phyloP scores from a whole-genome alignment of 2,329 filamentous ascomycete genomes.

The Fusarium devonianum region DNA sequence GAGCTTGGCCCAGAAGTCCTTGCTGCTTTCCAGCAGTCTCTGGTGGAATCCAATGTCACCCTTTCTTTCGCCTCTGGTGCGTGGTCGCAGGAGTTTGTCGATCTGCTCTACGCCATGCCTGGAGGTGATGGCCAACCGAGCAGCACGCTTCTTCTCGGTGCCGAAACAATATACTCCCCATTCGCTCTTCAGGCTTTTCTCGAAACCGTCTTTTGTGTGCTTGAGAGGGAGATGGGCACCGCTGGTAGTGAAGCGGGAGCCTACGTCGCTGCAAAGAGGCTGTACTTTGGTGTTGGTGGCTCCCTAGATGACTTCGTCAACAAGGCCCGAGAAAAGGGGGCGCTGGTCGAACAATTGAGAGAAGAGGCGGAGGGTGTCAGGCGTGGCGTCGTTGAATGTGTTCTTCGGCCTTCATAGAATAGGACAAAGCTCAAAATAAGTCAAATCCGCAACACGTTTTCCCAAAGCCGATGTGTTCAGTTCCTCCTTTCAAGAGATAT shows the following conservation, averaged over 20 bases:
- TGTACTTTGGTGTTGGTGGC: constrained; percentile 86
- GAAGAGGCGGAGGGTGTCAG: constrained; percentile 69
- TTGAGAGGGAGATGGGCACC: constrained; percentile 53
- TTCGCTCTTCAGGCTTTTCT: constrained; percentile 74
- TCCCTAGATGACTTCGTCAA: constrained; percentile 78
- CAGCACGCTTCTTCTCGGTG: constrained; percentile 68
- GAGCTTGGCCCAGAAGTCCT: constrained; percentile 68
- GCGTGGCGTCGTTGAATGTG: constrained; percentile 65
- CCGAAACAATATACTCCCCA: constrained; percentile 85
- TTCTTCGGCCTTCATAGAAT: constrained; percentile 40
- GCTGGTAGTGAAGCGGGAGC: constrained; percentile 60
- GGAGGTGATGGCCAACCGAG: constrained; percentile 12
- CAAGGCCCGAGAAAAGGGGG: constrained; percentile 58
- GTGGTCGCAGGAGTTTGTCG: constrained; percentile 72
- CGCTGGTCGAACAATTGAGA: constrained; percentile 57
- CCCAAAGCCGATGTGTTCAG: background rate
- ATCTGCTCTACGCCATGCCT: constrained; percentile 57
- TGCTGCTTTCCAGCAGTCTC: constrained; percentile 62
- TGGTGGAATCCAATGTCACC: constrained; percentile 59
- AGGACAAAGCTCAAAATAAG: constrained; percentile 4
- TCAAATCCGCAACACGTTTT: background rate
- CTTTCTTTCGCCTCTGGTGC: constrained; percentile 76
- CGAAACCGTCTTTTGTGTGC: constrained; percentile 67
- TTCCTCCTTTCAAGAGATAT: background rate
- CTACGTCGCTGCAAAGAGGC: constrained; percentile 76